Base-by-base conservation (phyloP, 2,329 filamentous ascomycete genomes). In the Aspergillaceae sp. region DNA sequence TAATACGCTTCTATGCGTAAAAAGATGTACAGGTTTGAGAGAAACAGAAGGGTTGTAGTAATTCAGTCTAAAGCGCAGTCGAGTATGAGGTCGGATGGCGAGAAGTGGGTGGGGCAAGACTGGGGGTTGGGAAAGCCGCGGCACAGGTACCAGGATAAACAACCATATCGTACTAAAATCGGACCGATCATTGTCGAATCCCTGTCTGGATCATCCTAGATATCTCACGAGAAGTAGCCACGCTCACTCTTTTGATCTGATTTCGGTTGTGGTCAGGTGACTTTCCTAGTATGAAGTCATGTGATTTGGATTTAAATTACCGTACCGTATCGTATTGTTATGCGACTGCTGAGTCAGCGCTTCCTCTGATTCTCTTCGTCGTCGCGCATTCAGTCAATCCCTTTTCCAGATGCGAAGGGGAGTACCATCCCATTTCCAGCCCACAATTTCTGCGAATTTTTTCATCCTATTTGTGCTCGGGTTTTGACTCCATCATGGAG, bases 381-480 rank as follows among this genome's bases (percentile, higher is more conserved):
- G 4, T 35, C 36, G 43, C 44, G 19, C 19, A 19, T 43, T 29
- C 27, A 19, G 19, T 19, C 19, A 19, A 19, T 19, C 19, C 44
- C 51, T 45, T 46, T 46, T 48, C 36, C 33, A 34, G 34, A 48
- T 42, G 43, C 44, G 48, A 32, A 44, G 38, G 40, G 30, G 11
- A 11, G 19, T 19, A 3, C 30, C 30, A 32, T 5, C 30, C 8
- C 30, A 32, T 32, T 32, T 32, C 8, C 30, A 32, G 19, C 30
- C 30, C 30, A 9, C 30, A 3, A 6, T 5, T 5, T 32, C 30
- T 32, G 30, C 8, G 30, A 32, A 6, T 9, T 9, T 9, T 32
- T 32, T 32, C 30, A 19, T 19, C 19, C 19, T 19, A 19, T 19
- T 19, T 19, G 19, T 19, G 19, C 19, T 2, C 19, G 19, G 19